These are phyloP conservation scores for Fusarium marasasianum DNA, from an alignment of 2,329 filamentous ascomycete species.

Conservation along the genomic window DNA sequence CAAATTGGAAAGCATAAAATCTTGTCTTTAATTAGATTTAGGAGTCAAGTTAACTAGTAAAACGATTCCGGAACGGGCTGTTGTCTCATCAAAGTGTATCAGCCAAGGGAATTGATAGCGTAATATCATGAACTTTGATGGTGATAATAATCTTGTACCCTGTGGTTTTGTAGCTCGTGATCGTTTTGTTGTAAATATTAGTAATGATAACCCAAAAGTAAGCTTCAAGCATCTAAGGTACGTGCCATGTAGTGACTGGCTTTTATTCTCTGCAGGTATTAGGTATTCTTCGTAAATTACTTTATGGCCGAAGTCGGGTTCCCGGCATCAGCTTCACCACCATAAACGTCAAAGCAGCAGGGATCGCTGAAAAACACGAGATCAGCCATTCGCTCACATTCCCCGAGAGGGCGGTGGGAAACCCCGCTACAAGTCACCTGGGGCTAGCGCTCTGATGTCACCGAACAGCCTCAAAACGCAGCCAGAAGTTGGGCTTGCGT, in stretches of 20 bases:
- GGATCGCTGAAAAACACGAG: conserved; percentile 36
- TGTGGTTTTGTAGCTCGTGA: neutral
- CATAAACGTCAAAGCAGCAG: conserved; percentile 5
- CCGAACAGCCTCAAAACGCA: conserved; percentile 10
- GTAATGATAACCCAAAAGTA: neutral
- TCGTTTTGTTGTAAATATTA: neutral
- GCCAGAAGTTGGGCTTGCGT: conserved; percentile 8
- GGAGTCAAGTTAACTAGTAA: neutral
- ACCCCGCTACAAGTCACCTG: conserved; percentile 23
- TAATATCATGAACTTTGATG: conserved; percentile 22
- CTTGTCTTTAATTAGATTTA: neutral
- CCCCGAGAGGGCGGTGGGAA: neutral
- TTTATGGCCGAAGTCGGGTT: conserved; percentile 33
- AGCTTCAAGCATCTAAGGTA: neutral
- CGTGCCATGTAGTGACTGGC: neutral
- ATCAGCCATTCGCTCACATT: conserved; percentile 30
- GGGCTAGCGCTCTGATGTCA: conserved; percentile 31
- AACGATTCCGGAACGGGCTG: neutral
- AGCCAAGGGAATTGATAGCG: conserved; percentile 9
- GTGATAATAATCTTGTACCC: neutral
- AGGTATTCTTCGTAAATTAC: neutral
- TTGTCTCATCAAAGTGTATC: conserved; percentile 8
- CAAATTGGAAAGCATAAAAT: conserved; percentile 15
- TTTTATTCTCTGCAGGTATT: neutral
- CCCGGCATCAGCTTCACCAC: conserved; percentile 2